These are phyloP conservation scores for Pogostemon cablin DNA, from an alignment of 257 asterid genomes.

Conservation along the genomic window DNA sequence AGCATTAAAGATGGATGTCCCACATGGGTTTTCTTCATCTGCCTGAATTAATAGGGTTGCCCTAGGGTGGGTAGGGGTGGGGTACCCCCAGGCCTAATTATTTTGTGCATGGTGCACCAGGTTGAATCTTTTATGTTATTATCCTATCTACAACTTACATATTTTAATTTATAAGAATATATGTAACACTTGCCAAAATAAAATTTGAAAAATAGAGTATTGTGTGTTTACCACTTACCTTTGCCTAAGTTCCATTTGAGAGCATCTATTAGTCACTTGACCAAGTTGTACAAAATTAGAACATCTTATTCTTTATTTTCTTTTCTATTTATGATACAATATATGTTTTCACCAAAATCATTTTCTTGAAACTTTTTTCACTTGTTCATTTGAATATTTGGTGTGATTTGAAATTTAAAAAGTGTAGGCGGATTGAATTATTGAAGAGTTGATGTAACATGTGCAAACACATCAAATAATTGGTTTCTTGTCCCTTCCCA, in stretches of 20 bases:
- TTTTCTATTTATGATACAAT: no score
- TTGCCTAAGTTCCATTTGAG: background rate
- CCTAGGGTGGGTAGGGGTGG: slow-evolving; percentile 25
- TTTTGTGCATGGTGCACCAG: no score
- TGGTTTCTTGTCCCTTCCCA: slow-evolving; percentile 26
- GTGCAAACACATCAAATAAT: slow-evolving; percentile 31
- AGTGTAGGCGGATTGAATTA: slow-evolving; percentile 15
- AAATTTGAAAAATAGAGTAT: background rate
- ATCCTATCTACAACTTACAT: no score
- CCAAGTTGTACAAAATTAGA: no score
- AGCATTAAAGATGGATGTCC: slow-evolving; percentile 38
- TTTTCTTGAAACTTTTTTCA: background rate
- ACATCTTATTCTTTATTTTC: no score
- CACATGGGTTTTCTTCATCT: slow-evolving; percentile 43
- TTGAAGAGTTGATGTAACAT: slow-evolving; percentile 34
- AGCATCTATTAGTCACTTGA: background rate
- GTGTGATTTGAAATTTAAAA: slow-evolving; percentile 11
- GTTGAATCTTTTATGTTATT: no score
- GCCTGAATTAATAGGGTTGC: slow-evolving; percentile 41
- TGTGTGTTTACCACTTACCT: no score
- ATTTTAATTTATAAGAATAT: no score
- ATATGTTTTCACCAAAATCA: background rate
- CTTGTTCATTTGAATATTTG: slow-evolving; percentile 9
- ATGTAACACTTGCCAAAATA: background rate
- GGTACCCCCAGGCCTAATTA: background rate